Evolutionary conservation across 2,329 filamentous ascomycete genomes (phyloP).

Genomic region (Neofusicoccum sp.): DNA sequence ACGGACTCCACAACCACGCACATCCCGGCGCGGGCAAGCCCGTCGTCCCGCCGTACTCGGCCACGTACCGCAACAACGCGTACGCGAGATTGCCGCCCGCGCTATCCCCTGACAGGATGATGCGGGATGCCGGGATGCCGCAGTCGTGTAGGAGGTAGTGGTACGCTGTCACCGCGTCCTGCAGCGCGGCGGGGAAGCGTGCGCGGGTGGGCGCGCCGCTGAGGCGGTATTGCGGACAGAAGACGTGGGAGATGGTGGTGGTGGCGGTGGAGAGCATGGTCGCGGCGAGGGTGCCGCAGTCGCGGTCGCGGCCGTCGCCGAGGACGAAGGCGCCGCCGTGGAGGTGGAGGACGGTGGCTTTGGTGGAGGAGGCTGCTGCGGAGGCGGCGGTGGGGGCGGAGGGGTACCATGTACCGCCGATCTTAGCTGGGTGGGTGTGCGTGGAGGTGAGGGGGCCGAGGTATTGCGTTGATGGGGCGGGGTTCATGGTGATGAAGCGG

Average conservation of each 20-base stretch:
- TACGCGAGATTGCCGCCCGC: conserved; percentile 50
- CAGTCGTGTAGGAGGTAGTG: conserved; percentile 45
- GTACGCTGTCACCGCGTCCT: conserved; percentile 50
- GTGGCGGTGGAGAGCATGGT: conserved; percentile 31
- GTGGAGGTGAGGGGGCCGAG: conserved; percentile 32
- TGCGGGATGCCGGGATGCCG: conserved; percentile 39
- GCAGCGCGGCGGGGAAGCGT: conserved; percentile 52
- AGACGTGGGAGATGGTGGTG: conserved; percentile 33
- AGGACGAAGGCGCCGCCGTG: conserved; percentile 52
- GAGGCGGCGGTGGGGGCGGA: conserved; percentile 21
- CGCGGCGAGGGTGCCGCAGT: conserved; percentile 28
- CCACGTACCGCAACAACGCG: conserved; percentile 47
- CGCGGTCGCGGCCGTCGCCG: conserved; percentile 41
- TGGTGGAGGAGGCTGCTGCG: conserved; percentile 19
- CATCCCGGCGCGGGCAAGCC: conserved; percentile 36
- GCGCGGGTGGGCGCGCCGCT: conserved; percentile 40
- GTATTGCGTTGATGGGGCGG: conserved; percentile 26
- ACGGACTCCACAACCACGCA: conserved; percentile 45
- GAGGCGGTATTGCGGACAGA: conserved; percentile 51
- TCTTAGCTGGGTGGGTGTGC: conserved; percentile 33
- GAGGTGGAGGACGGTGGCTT: conserved; percentile 45
- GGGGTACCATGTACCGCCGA: conserved; percentile 47
- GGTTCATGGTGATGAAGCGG: conserved; percentile 36
- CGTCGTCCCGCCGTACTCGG: conserved; percentile 36
- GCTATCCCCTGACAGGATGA: conserved; percentile 50